These are phyloP conservation scores for Rhodotorula sp. DNA, from an alignment of 1,284 basidiomycete genomes.

Conservation along the genomic window DNA sequence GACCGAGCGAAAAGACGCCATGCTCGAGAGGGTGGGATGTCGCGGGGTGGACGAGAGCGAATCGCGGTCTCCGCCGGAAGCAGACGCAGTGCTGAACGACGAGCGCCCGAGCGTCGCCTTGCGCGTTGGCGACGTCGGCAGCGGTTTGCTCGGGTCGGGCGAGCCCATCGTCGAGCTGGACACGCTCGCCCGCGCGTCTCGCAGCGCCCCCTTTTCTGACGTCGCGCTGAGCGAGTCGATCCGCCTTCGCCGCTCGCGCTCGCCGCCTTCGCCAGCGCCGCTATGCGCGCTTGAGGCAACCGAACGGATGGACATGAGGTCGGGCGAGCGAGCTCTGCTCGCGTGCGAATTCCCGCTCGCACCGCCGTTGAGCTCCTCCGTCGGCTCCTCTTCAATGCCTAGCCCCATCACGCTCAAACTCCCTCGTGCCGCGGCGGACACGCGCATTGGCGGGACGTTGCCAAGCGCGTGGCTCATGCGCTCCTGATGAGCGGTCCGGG, in stretches of 20 bases:
- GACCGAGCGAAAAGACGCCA: conserved; percentile 10
- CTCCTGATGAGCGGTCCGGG: conserved; percentile 1
- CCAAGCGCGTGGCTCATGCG: conserved; percentile 28
- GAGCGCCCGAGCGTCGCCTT: background rate
- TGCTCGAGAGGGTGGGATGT: conserved; percentile 15
- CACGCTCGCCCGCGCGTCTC: background rate
- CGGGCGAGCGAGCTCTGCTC: conserved; percentile 10
- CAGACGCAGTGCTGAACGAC: background rate
- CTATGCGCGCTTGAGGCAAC: conserved; percentile 22
- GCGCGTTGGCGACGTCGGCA: background rate
- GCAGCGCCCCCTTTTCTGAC: too few species aligned
- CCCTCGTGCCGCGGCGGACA: background rate
- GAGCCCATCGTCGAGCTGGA: background rate
- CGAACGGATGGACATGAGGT: conserved; percentile 27
- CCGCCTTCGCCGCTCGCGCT: background rate
- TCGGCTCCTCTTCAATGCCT: background rate
- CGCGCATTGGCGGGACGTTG: conserved; percentile 14
- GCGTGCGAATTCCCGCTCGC: background rate
- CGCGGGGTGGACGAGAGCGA: conserved; percentile 3
- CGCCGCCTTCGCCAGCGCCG: too few species aligned
- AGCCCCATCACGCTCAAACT: background rate
- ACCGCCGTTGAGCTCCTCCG: background rate
- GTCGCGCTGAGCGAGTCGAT: conserved; percentile 8
- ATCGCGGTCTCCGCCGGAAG: background rate
- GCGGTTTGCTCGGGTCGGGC: background rate